Percentiles rank a stretch among this genome's conserved stretches.
Conservation (phyloP, 345 rosid species). For the Eucalyptus coolabah region DNA sequence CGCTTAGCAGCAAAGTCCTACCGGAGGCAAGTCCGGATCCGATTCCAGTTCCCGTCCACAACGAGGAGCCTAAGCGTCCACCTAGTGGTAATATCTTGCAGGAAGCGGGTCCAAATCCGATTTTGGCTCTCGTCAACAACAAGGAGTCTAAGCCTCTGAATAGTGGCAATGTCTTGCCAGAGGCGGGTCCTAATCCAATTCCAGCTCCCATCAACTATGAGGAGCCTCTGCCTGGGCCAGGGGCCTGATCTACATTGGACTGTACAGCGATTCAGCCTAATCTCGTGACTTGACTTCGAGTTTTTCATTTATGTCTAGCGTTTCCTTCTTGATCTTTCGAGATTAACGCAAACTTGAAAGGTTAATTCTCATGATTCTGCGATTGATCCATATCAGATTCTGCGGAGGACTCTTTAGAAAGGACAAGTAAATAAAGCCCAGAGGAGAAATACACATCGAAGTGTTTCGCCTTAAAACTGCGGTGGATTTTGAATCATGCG, state of each 20-base stretch:
- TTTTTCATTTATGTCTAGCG: not conserved
- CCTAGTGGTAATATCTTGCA: too few species aligned
- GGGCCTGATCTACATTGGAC: not conserved
- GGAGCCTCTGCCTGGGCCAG: not conserved
- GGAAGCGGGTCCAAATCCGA: too few species aligned
- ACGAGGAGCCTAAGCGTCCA: too few species aligned
- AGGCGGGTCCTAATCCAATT: too few species aligned
- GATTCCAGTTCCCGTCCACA: too few species aligned
- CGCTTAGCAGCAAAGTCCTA: too few species aligned
- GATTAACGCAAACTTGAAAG: not conserved
- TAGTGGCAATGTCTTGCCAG: not conserved
- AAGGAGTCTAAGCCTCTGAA: rapidly evolving
- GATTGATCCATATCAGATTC: not conserved
- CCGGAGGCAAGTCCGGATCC: too few species aligned
- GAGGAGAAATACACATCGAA: not conserved
- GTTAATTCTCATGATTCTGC: not conserved
- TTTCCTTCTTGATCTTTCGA: not conserved
- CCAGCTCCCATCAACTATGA: not conserved
- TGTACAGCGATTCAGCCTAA: not conserved
- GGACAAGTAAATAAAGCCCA: not conserved
- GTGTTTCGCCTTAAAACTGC: not conserved
- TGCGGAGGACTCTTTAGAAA: not conserved
- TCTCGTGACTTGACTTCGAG: not conserved
- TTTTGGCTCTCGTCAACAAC: too few species aligned
- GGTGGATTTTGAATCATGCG: not conserved